These are phyloP conservation scores for Trametes cinnabarina DNA, from an alignment of 768 basidiomycete species.

Conservation along the genomic window DNA sequence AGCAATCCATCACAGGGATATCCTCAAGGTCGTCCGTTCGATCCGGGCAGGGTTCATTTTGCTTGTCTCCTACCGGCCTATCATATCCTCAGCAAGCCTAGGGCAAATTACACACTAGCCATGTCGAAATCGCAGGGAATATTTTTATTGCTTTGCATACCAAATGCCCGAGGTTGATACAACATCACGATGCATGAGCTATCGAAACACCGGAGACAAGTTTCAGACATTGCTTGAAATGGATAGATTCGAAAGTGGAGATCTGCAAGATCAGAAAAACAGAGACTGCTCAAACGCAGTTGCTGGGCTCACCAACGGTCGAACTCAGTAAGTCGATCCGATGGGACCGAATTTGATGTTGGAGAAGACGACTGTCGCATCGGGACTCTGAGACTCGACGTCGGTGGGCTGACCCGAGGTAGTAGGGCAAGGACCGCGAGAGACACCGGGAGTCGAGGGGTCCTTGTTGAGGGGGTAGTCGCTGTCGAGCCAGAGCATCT, in stretches of 20 bases:
- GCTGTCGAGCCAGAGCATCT: conserved; percentile 27
- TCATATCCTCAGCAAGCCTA: too few relatives aligned
- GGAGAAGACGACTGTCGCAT: conserved; percentile 48
- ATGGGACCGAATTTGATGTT: conserved; percentile 54
- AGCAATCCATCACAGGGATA: neutral
- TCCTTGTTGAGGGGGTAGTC: conserved; percentile 23
- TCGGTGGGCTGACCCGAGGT: conserved; percentile 44
- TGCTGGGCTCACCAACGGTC: neutral
- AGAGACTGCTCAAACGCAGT: neutral
- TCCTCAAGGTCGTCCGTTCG: conserved; percentile 20
- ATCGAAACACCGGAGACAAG: too few relatives aligned
- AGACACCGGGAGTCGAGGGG: conserved; percentile 40
- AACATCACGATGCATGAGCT: too few relatives aligned
- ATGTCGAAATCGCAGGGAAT: too few relatives aligned
- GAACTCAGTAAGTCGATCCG: conserved; percentile 39
- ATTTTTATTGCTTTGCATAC: too few relatives aligned
- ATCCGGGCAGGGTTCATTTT: conserved; percentile 20
- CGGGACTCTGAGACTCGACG: conserved; percentile 39
- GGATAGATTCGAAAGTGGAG: too few relatives aligned
- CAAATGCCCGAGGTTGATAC: too few relatives aligned
- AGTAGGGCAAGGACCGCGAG: conserved; percentile 50
- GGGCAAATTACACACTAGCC: too few relatives aligned
- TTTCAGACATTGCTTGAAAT: too few relatives aligned
- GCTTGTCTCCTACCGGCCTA: too few relatives aligned
- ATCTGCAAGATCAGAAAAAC: neutral